Conservation (phyloP, 164 flowering plant genomes). For the Platanus orientalis region DNA sequence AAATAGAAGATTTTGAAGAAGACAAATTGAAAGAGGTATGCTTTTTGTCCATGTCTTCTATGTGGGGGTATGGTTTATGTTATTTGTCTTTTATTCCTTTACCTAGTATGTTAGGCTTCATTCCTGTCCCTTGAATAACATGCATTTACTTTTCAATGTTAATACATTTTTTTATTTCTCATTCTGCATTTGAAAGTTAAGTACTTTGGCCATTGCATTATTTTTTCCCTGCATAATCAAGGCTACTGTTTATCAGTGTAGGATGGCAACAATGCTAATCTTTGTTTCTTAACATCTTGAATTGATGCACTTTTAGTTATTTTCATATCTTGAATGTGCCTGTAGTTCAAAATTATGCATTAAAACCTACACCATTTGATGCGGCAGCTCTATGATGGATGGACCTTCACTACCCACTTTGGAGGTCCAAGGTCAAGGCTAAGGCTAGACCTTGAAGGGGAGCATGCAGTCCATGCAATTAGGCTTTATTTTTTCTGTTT, state of each 20-base stretch:
- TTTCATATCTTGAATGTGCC: too few species aligned
- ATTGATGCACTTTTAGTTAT: too few species aligned
- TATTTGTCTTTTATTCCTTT: neutral
- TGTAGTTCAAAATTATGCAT: too few species aligned
- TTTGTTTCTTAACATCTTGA: too few species aligned
- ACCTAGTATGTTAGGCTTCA: neutral
- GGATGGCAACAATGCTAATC: neutral
- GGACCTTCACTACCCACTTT: too few species aligned
- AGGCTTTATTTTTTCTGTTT: too few species aligned
- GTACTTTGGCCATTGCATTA: neutral
- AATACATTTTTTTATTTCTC: neutral
- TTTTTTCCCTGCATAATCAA: neutral
- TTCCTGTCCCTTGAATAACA: neutral
- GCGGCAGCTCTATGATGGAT: too few species aligned
- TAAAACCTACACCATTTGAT: too few species aligned
- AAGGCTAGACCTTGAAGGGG: too few species aligned
- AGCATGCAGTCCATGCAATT: too few species aligned
- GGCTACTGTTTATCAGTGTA: neutral
- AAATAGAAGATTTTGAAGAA: conserved; percentile 80
- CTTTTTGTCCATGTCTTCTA: neutral
- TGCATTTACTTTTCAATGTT: neutral
- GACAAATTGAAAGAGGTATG: conserved; percentile 68
- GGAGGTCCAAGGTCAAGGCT: too few species aligned
- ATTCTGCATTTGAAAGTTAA: neutral
- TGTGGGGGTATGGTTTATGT: neutral